Conservation (phyloP, 805 yeast species). For the Candida bentonensis region DNA sequence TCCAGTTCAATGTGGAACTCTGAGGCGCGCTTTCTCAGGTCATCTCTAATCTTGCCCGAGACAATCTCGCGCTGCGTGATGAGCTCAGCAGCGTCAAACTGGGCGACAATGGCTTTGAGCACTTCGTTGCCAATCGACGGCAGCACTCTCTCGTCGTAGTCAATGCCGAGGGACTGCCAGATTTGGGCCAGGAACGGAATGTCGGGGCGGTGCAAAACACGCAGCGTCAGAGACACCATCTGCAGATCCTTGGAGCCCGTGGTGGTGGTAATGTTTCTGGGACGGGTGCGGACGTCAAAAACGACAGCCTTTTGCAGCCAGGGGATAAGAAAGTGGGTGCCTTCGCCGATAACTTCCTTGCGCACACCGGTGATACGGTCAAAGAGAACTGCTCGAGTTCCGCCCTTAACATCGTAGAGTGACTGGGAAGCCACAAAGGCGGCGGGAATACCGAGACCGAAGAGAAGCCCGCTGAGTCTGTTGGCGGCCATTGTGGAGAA, state of each 20-base stretch:
- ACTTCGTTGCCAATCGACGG: constrained; percentile 92
- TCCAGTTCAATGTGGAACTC: constrained; percentile 88
- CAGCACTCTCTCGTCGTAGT: constrained; percentile 86
- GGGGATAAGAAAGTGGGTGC: constrained; percentile 88
- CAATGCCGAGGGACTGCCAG: constrained; percentile 83
- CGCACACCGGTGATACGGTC: constrained; percentile 86
- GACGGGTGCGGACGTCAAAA: constrained; percentile 87
- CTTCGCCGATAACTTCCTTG: constrained; percentile 84
- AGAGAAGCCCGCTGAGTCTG: constrained; percentile 11
- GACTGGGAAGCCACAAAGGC: constrained; percentile 49
- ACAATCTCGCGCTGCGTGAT: constrained; percentile 96
- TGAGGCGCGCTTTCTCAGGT: constrained; percentile 63
- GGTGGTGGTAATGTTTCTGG: constrained; percentile 82
- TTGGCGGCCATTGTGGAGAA: not conserved
- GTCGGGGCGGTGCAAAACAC: constrained; percentile 91
- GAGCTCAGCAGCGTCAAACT: constrained; percentile 90
- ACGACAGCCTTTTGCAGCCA: constrained; percentile 90
- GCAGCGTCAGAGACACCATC: constrained; percentile 81
- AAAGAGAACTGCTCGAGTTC: constrained; percentile 88
- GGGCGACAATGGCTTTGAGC: constrained; percentile 79
- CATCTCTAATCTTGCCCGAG: constrained; percentile 75
- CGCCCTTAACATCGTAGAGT: constrained; percentile 91
- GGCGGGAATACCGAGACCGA: constrained; percentile 37
- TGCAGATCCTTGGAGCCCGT: constrained; percentile 97
- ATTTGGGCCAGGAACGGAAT: constrained; percentile 68